Percentiles rank a stretch among this genome's conserved stretches.
These are phyloP conservation scores for Penicillium diatomitis DNA, from an alignment of 495 filamentous ascomycete species.

Conservation along the genomic window DNA sequence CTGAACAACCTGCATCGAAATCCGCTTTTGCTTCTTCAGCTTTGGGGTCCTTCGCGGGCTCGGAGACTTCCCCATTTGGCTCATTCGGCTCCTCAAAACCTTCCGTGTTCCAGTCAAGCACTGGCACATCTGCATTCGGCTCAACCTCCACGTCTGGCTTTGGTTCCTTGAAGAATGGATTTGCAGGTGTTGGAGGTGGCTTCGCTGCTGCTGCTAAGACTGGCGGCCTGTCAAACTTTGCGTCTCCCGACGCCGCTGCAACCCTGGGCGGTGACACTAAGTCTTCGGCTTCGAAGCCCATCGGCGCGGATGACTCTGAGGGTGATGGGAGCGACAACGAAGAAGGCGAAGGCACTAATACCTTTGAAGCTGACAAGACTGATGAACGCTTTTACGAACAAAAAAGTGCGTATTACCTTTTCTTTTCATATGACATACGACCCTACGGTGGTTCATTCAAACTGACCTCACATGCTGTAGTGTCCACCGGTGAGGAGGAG, in stretches of 20 bases:
- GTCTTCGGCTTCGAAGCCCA: slow-evolving; percentile 54
- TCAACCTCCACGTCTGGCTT: slow-evolving; percentile 21
- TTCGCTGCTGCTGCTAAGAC: slow-evolving; percentile 39
- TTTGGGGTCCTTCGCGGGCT: slow-evolving; percentile 42
- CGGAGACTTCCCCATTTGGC: slow-evolving; percentile 50
- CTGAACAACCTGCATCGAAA: slow-evolving; percentile 22
- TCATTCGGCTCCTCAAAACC: slow-evolving; percentile 31
- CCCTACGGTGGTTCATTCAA: not conserved
- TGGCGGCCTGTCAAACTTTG: slow-evolving; percentile 58
- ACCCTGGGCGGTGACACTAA: slow-evolving; percentile 47
- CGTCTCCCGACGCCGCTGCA: slow-evolving; percentile 47
- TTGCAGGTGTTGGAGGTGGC: slow-evolving; percentile 46
- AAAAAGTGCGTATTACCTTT: slow-evolving; percentile 44
- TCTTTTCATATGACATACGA: not conserved
- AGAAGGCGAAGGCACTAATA: slow-evolving; percentile 34
- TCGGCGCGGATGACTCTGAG: slow-evolving; percentile 63
- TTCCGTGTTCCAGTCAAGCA: slow-evolving; percentile 30
- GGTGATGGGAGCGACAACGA: slow-evolving; percentile 43
- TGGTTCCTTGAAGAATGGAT: slow-evolving; percentile 31
- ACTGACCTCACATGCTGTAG: slow-evolving; percentile 23
- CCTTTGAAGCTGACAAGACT: slow-evolving; percentile 41
- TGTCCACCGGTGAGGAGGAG: slow-evolving; percentile 68
- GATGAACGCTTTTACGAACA: slow-evolving; percentile 63
- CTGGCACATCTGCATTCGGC: slow-evolving; percentile 6
- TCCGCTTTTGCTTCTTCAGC: slow-evolving; percentile 47